Evolutionary conservation across 345 rosid genomes (phyloP), one percentile per base, ranked within the genome.

Genomic region (Physaria fendleri): DNA sequence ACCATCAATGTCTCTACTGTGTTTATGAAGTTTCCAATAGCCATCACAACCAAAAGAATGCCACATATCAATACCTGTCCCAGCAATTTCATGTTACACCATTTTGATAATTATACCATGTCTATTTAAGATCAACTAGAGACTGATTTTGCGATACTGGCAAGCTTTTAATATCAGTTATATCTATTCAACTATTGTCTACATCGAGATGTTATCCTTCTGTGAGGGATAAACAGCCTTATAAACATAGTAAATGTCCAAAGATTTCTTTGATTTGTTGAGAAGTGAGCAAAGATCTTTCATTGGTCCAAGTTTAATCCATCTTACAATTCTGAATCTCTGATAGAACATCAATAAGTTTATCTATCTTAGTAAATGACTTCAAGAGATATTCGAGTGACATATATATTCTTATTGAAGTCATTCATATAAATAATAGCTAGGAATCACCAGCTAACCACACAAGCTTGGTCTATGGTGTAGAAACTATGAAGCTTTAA

Each of bases 61-160:
- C 99, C 99, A 39, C 90, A 94, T 66, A 84, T 65, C 39, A 78
- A 71, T 8, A 94, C 90, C 97, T 90, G 93, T 62, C 75, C 52
- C 48, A 74, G 59, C 8, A 59, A n/a, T n/a, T 30, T 42, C 44
- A 32, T 5, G 8, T 18, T 56, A 16, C 18, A 56, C 24, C 29
- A 18, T 17, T 38, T 1, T 15, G 23, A 38, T 38, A 37, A 46
- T 12, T 8, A 4, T 38, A 33, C 8, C 0, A 5, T 8, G 5
- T 4, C 0, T 28, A 2, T 22, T 5, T 17, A 29, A 23, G 52
- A 51, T 32, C 12, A 38, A 7, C 58, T 21, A 39, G 21, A 22
- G 34, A 38, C 35, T 40, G 23, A 24, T 22, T 41, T 51, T 33
- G 2, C 5, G 17, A 33, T 41, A 50, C 42, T 30, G 38, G 41